Conservation (phyloP, 2,329 filamentous ascomycete species). For the Arthrobotrys sinensis region DNA sequence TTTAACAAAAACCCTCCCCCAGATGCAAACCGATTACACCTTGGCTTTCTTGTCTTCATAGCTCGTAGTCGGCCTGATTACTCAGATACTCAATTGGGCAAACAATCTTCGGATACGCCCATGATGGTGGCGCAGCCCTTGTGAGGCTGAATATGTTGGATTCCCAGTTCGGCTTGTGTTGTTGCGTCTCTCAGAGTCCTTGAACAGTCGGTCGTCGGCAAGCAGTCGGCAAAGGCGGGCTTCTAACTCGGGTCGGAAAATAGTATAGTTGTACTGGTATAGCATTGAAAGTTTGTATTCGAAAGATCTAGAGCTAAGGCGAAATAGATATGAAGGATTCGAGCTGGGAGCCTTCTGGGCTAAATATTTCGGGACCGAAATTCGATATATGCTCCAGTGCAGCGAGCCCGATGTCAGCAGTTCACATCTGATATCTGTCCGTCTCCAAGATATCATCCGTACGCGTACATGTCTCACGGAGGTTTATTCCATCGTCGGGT, state of each 20-base stretch:
- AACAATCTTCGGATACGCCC: constrained; percentile 7
- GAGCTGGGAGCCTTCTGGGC: constrained; percentile 8
- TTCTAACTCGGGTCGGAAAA: neutral
- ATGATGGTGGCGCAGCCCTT: constrained; percentile 6
- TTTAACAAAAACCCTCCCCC: neutral
- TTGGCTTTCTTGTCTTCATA: neutral
- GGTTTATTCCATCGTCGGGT: neutral
- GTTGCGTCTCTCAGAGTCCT: neutral
- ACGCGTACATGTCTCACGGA: constrained; percentile 13
- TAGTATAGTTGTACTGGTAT: neutral
- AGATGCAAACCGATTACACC: constrained; percentile 1
- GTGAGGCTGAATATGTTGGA: constrained; percentile 23
- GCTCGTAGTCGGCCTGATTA: constrained; percentile 12
- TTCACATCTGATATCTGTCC: neutral
- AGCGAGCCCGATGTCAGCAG: neutral
- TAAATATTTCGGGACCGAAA: neutral
- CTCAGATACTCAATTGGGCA: constrained; percentile 9
- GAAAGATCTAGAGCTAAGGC: neutral
- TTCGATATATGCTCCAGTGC: too few species aligned
- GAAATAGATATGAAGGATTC: constrained; percentile 6
- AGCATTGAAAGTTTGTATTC: neutral
- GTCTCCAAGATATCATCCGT: constrained; percentile 1
- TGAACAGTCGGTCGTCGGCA: neutral
- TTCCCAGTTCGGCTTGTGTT: constrained; percentile 21
- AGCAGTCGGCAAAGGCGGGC: neutral